These are phyloP conservation scores for Candida oleophila DNA, from an alignment of 805 yeast species.

Conservation along the genomic window DNA sequence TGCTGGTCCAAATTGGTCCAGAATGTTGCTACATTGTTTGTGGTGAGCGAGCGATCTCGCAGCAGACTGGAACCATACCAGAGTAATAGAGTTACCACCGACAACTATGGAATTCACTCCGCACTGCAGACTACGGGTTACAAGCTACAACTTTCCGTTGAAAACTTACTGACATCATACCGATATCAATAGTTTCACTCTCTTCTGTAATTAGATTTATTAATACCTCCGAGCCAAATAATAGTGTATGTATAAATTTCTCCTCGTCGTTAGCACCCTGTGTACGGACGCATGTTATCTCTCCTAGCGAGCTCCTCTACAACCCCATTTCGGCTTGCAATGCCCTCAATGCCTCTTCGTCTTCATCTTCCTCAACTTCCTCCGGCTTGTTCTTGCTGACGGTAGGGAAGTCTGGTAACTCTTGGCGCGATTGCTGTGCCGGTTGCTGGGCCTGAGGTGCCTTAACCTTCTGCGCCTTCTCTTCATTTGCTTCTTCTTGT, in stretches of 20 bases:
- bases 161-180: no score
- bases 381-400: constrained; percentile 43
- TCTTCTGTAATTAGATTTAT: not conserved
- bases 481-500: constrained; percentile 75
- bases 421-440: constrained; percentile 15
- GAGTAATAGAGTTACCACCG: no score
- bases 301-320: constrained; percentile 24
- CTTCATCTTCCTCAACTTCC: constrained; percentile 66
- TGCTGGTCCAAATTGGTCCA: no score
- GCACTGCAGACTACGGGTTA: no score
- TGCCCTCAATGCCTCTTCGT: constrained; percentile 76
- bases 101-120: no score
- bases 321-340: constrained; percentile 87
- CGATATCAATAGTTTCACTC: no score
- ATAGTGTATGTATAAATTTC: not conserved
- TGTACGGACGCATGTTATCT: not conserved
- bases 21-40: no score
- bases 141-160: no score
- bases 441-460: constrained; percentile 11
- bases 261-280: not conserved
- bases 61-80: no score
- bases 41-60: no score
- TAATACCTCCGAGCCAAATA: not conserved
- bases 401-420: constrained; percentile 46
- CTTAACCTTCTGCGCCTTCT: constrained; percentile 14